Evolutionary conservation across 2,329 filamentous ascomycete species (phyloP).

Genomic region (Incumbomyces delicatus): DNA sequence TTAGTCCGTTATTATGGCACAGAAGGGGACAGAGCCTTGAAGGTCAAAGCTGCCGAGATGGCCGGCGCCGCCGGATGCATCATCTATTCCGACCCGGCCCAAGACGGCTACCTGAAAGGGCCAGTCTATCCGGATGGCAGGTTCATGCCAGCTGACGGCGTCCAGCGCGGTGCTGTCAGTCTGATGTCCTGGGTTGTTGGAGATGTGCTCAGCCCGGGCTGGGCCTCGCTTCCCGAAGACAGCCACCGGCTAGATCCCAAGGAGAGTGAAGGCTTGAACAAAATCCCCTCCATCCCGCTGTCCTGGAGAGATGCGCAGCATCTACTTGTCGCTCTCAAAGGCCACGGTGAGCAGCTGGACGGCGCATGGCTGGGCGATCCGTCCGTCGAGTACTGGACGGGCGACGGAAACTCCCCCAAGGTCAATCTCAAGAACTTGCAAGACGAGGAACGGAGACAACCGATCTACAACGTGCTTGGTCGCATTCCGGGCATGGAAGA

Average conservation of each 20-base stretch:
- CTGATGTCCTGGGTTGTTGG: slow-evolving; percentile 75
- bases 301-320: slow-evolving; percentile 81
- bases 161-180: slow-evolving; percentile 73
- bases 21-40: slow-evolving; percentile 62
- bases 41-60: slow-evolving; percentile 81
- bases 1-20: slow-evolving; percentile 72
- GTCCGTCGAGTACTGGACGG: slow-evolving; percentile 68
- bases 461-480: slow-evolving; percentile 87
- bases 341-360: slow-evolving; percentile 60
- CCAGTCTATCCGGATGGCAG: slow-evolving; percentile 64
- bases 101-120: slow-evolving; percentile 71
- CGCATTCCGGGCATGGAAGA: slow-evolving; percentile 78
- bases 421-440: slow-evolving; percentile 80
- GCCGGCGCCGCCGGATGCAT: slow-evolving; percentile 80
- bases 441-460: slow-evolving; percentile 70
- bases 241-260: slow-evolving; percentile 56
- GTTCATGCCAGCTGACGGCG: slow-evolving; percentile 70
- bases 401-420: slow-evolving; percentile 61
- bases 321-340: slow-evolving; percentile 65
- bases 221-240: slow-evolving; percentile 46
- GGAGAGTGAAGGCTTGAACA: slow-evolving; percentile 61
- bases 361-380: slow-evolving; percentile 68
- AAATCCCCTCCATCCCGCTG: slow-evolving; percentile 83
- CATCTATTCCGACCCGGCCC: slow-evolving; percentile 81
- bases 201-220: slow-evolving; percentile 86